Conservation (phyloP, 73 alveolate species). For the Paramecium sonneborni region DNA sequence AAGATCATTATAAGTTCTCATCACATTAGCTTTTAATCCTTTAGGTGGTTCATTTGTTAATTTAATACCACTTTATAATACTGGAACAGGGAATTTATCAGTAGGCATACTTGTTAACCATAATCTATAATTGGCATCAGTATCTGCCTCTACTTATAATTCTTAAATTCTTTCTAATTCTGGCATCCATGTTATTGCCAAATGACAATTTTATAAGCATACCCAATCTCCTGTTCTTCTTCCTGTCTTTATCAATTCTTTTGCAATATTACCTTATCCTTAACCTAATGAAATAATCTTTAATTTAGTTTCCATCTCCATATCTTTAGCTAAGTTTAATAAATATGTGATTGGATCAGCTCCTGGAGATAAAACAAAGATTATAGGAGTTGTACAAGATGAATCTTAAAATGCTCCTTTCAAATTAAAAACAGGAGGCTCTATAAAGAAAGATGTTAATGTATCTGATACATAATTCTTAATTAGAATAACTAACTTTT, state of each 20-base stretch:
- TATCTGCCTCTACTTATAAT: slow-evolving; percentile 92
- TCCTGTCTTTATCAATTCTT: slow-evolving; percentile 87
- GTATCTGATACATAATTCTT: slow-evolving; percentile 85
- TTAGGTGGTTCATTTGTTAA: slow-evolving; percentile 99
- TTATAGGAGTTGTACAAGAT: slow-evolving; percentile 96
- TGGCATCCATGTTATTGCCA: slow-evolving; percentile 99
- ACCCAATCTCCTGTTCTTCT: slow-evolving; percentile 99
- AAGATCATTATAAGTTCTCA: slow-evolving; percentile 95
- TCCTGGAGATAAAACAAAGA: slow-evolving; percentile 97
- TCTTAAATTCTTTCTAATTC: slow-evolving; percentile 99
- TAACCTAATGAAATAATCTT: slow-evolving; percentile 98
- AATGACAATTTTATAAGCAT: slow-evolving; percentile 99
- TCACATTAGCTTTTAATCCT: slow-evolving; percentile 99
- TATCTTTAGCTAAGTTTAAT: slow-evolving; percentile 93
- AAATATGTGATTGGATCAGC: slow-evolving; percentile 99
- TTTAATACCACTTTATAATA: slow-evolving; percentile 87
- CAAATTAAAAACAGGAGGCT: slow-evolving; percentile 98
- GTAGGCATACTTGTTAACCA: slow-evolving; percentile 99
- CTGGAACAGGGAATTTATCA: slow-evolving; percentile 99
- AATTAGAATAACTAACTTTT: slow-evolving; percentile 86
- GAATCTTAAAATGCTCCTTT: slow-evolving; percentile 97
- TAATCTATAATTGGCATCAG: slow-evolving; percentile 94
- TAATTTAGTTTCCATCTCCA: slow-evolving; percentile 91
- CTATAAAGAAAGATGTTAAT: slow-evolving; percentile 91
- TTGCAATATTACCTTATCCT: slow-evolving; percentile 99